Evolutionary conservation across 306 rosid genomes (phyloP).

Genomic region (Cucurbita ficifolia): DNA sequence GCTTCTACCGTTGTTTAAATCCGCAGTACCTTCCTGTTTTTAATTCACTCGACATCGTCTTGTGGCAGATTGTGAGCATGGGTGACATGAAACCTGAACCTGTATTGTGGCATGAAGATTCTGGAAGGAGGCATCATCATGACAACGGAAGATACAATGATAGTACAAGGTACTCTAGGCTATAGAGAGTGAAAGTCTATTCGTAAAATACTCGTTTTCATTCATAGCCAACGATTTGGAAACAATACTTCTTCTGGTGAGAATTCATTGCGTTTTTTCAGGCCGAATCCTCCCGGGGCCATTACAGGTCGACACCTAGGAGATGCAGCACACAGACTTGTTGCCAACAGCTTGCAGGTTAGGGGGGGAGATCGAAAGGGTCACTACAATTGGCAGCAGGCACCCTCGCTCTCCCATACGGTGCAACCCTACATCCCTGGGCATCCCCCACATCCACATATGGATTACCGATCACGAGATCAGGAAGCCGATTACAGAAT

Average conservation of each 20-base stretch:
- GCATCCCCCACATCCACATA: background rate
- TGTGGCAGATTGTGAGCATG: conserved; percentile 37
- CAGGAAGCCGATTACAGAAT: background rate
- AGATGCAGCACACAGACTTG: conserved; percentile 11
- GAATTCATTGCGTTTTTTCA: conserved; percentile 13
- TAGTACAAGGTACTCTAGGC: background rate
- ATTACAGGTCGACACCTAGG: conserved; percentile 5
- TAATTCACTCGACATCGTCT: background rate
- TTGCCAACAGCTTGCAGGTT: conserved; percentile 5
- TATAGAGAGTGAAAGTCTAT: background rate
- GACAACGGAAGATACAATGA: conserved; percentile 38
- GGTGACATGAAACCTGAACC: conserved; percentile 72
- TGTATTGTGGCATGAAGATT: conserved; percentile 82
- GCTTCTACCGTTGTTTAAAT: background rate
- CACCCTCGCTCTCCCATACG: background rate
- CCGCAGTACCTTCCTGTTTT: background rate
- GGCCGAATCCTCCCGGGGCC: conserved; percentile 47
- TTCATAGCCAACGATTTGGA: background rate
- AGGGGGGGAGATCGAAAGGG: background rate
- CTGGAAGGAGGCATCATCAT: conserved; percentile 30
- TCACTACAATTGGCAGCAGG: background rate
- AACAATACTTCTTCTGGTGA: background rate
- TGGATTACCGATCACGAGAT: background rate
- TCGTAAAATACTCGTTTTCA: background rate
- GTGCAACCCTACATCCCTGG: background rate